A percentile compares a stretch with the other conserved stretches of the same genome.
Evolutionary conservation across 2,329 filamentous ascomycete species (phyloP).

Genomic region (Paraconiothyrium sp.): DNA sequence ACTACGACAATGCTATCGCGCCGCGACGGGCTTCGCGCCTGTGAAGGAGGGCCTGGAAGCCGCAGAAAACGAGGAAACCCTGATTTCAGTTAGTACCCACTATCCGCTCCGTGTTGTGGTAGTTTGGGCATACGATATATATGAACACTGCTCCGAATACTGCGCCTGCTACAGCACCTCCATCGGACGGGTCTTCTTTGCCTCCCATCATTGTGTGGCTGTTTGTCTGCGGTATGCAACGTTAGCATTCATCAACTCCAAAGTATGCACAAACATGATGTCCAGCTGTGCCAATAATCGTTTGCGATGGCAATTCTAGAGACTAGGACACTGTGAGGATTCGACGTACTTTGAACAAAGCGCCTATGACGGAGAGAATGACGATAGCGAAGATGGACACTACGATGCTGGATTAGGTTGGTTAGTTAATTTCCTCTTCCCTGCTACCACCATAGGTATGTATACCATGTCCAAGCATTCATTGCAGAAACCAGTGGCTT

Average conservation of each 20-base stretch:
- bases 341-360: constrained; percentile 73
- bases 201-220: constrained; percentile 87
- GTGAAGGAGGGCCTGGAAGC: constrained; percentile 87
- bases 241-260: constrained; percentile 27
- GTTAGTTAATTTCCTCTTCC: constrained; percentile 14
- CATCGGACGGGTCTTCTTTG: constrained; percentile 74
- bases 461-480: constrained; percentile 95
- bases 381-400: constrained; percentile 72
- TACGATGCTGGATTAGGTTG: constrained; percentile 68
- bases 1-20: constrained; percentile 76
- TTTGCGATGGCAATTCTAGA: not conserved
- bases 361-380: constrained; percentile 71
- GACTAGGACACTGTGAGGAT: no score
- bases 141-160: constrained; percentile 89
- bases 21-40: constrained; percentile 83
- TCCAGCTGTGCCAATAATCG: not conserved
- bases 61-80: constrained; percentile 93
- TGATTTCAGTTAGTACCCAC: constrained; percentile 19
- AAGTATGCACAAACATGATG: not conserved
- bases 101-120: not conserved
- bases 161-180: constrained; percentile 79
- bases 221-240: constrained; percentile 58
- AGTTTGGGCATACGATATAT: constrained; percentile 75
- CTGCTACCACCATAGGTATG: constrained; percentile 17
- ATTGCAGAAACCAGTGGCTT: constrained; percentile 92